Evolutionary conservation across 225 moss, liverwort and hornwort species (phyloP).

Genomic region (Neckera pumila): DNA sequence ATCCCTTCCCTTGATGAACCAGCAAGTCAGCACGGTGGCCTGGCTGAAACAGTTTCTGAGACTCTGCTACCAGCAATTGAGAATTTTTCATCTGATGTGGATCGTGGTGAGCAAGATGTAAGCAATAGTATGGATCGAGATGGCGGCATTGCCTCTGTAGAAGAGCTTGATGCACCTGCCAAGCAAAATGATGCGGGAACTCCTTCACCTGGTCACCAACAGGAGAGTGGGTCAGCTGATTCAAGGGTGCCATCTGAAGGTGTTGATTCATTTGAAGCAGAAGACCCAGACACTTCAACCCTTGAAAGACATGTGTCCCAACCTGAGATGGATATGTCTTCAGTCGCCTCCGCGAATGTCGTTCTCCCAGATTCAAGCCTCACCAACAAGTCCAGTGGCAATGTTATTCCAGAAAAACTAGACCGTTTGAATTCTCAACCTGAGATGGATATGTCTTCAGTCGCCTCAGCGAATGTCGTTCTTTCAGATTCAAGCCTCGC

Average conservation of each 20-base stretch:
- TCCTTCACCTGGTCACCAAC: not conserved
- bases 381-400: not conserved
- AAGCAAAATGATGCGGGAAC: not conserved
- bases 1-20: not conserved
- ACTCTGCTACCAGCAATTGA: not conserved
- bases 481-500: not conserved
- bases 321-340: not conserved
- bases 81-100: not conserved
- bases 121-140: not conserved
- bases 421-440: not conserved
- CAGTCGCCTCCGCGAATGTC: not conserved
- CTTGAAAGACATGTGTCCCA: not conserved
- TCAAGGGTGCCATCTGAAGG: not conserved
- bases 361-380: not conserved
- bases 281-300: not conserved
- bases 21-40: not conserved
- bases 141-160: not conserved
- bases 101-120: not conserved
- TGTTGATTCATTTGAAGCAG: not conserved
- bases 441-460: not conserved
- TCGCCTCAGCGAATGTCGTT: not conserved
- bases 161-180: not conserved
- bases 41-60: not conserved
- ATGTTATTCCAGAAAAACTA: not conserved
- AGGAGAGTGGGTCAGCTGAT: not conserved